These are phyloP conservation scores for Psilocybe subaeruginosa DNA, from an alignment of 768 basidiomycete species.

Conservation along the genomic window DNA sequence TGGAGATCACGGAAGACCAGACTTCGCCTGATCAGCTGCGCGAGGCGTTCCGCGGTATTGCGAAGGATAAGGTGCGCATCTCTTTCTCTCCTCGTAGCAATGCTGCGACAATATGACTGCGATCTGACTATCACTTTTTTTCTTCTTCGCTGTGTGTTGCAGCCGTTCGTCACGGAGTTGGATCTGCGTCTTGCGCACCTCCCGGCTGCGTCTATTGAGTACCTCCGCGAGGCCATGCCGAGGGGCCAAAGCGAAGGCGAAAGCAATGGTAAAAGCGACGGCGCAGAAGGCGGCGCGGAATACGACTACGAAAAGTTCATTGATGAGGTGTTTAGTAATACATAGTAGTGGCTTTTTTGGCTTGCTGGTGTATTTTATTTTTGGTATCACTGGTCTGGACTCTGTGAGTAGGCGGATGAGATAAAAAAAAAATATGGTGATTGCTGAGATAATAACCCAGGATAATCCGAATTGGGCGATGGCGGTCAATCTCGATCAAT, in stretches of 20 bases:
- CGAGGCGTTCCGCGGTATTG: slow-evolving; percentile 92
- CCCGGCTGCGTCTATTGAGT: slow-evolving; percentile 74
- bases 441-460: slow-evolving; percentile 19
- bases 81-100: background rate
- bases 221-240: slow-evolving; percentile 85
- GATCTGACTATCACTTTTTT: background rate
- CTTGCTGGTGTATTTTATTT: background rate
- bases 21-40: slow-evolving; percentile 90
- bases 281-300: slow-evolving; percentile 53
- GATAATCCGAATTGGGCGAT: slow-evolving; percentile 21
- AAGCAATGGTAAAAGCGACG: slow-evolving; percentile 35
- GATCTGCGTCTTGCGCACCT: slow-evolving; percentile 87
- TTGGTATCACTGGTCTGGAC: background rate
- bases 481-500: slow-evolving; percentile 21
- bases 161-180: slow-evolving; percentile 93
- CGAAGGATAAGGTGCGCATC: slow-evolving; percentile 83
- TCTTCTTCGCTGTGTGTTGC: slow-evolving; percentile 5
- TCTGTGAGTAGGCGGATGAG: too few relatives aligned
- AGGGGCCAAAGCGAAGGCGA: slow-evolving; percentile 46
- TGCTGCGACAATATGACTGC: background rate
- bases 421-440: slow-evolving; percentile 7
- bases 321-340: slow-evolving; percentile 67
- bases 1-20: slow-evolving; percentile 95
- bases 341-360: background rate
- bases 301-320: slow-evolving; percentile 87